These are phyloP conservation scores for Cryphonectria carpinicola DNA, from an alignment of 2,329 filamentous ascomycete genomes.

Conservation along the genomic window DNA sequence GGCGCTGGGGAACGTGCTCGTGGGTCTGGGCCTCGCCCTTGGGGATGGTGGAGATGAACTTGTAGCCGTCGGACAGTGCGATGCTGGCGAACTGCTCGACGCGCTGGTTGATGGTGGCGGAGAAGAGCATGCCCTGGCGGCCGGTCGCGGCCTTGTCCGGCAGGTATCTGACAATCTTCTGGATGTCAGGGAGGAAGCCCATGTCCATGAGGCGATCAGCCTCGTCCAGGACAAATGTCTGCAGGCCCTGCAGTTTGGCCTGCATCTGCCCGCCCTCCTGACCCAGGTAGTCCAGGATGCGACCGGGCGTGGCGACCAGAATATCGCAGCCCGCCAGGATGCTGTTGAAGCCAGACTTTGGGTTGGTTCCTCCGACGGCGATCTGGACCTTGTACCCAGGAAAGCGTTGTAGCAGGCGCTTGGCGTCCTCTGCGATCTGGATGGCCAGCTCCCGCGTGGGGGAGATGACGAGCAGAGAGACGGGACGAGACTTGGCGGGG, in stretches of 20 bases:
- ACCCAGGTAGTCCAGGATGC: conserved; percentile 77
- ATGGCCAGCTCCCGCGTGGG: conserved; percentile 73
- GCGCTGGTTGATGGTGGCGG: conserved; percentile 79
- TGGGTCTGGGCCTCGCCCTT: conserved; percentile 79
- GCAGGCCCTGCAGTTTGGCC: conserved; percentile 68
- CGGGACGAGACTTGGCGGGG: conserved; percentile 37
- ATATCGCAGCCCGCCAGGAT: conserved; percentile 77
- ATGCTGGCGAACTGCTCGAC: conserved; percentile 74
- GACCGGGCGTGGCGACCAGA: conserved; percentile 79
- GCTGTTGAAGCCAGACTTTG: conserved; percentile 70
- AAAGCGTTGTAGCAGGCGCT: conserved; percentile 70
- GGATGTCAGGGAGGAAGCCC: conserved; percentile 80
- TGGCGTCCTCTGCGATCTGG: conserved; percentile 74
- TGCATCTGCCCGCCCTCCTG: conserved; percentile 71
- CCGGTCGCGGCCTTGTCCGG: conserved; percentile 64
- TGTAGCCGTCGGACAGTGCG: conserved; percentile 72
- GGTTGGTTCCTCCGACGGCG: conserved; percentile 80
- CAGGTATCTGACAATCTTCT: conserved; percentile 74
- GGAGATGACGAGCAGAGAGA: conserved; percentile 68
- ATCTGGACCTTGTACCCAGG: conserved; percentile 76
- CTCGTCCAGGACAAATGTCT: conserved; percentile 87
- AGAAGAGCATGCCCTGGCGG: conserved; percentile 79
- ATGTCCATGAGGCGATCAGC: conserved; percentile 91
- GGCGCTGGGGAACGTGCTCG: conserved; percentile 72
- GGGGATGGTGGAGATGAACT: conserved; percentile 79